Conservation (phyloP, 495 filamentous ascomycete species). For the Usnea hakonensis region DNA sequence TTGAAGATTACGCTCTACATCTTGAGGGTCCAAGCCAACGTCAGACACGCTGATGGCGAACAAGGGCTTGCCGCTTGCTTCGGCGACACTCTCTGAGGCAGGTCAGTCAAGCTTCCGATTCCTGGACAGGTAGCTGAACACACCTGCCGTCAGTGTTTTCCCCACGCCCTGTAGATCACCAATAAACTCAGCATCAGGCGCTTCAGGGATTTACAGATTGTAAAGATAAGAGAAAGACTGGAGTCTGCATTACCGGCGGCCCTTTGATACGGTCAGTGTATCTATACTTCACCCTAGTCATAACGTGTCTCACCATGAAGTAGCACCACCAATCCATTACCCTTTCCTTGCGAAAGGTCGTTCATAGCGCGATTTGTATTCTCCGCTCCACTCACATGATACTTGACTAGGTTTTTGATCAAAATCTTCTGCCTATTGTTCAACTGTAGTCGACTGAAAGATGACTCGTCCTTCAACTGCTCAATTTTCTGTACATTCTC, state of each 20-base stretch:
- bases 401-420: conserved; percentile 17
- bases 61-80: conserved; percentile 21
- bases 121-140: neutral
- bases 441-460: conserved; percentile 16
- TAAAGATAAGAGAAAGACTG: too few relatives aligned
- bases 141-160: conserved; percentile 29
- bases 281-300: neutral
- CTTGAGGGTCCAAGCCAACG: conserved; percentile 20
- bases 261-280: neutral
- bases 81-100: conserved; percentile 25
- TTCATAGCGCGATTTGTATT: conserved; percentile 7
- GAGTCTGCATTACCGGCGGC: neutral
- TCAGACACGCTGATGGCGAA: conserved; percentile 25
- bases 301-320: conserved; percentile 20
- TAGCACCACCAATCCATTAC: conserved; percentile 26
- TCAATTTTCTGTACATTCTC: conserved; percentile 1
- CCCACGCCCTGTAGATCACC: conserved; percentile 21
- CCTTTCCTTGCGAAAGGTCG: conserved; percentile 23
- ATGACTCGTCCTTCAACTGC: conserved; percentile 5
- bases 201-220: too few relatives aligned
- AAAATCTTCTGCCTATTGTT: conserved; percentile 16
- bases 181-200: neutral
- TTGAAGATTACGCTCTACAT: conserved; percentile 24
- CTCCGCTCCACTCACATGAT: conserved; percentile 10
- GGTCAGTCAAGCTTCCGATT: neutral